A percentile compares a stretch with the other conserved stretches of the same genome.
Conservation (phyloP, 2,329 filamentous ascomycete genomes). For the Thielaviopsis punctulata region DNA sequence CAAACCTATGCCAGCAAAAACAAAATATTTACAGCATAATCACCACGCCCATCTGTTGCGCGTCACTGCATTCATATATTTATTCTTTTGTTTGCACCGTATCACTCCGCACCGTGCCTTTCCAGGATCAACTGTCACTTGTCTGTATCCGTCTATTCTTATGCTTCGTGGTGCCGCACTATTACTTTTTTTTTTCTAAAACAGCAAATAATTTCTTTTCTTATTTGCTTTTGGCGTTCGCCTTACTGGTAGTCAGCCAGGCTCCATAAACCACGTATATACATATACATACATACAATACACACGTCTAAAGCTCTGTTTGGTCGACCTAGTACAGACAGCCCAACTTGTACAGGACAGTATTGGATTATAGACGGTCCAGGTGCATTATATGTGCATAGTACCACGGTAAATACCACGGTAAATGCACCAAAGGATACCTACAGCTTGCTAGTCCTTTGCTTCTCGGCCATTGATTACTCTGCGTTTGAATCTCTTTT, state of each 20-base stretch:
- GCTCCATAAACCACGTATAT: neutral
- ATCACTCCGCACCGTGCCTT: neutral
- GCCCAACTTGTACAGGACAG: too few relatives aligned
- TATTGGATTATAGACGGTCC: neutral
- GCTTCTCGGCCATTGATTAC: too few relatives aligned
- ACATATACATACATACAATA: neutral
- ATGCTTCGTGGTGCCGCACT: neutral
- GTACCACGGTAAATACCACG: too few relatives aligned
- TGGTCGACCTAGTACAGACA: neutral
- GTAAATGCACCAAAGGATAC: neutral
- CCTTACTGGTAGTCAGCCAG: neutral
- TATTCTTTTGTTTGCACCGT: too few relatives aligned
- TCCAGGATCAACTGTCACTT: neutral
- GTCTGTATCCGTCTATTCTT: neutral
- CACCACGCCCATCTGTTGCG: too few relatives aligned
- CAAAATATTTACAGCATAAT: neutral
- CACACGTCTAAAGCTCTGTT: neutral
- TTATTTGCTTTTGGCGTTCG: neutral
- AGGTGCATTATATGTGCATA: neutral
- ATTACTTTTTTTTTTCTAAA: too few relatives aligned
- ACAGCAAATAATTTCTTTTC: too few relatives aligned
- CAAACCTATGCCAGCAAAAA: neutral
- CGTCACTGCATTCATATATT: neutral
- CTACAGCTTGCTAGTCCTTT: neutral
- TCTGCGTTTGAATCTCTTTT: too few relatives aligned